Evolutionary conservation across 1,284 basidiomycete species (phyloP), one percentile per base, ranked within the genome.

Genomic region (Singerocomus inundabilis): DNA sequence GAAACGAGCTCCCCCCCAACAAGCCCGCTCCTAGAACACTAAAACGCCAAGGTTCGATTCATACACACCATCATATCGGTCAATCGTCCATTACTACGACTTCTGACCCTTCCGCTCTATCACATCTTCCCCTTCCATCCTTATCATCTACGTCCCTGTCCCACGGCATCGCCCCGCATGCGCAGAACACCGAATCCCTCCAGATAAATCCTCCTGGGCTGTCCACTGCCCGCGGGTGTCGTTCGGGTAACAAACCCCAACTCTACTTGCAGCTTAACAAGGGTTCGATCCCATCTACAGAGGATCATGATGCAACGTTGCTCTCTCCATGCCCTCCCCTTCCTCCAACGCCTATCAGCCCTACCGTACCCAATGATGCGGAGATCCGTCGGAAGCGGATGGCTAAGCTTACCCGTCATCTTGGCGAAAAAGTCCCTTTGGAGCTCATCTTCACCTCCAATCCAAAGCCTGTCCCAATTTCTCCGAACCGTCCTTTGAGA

Each of bases 341-440:
- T 12, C 54, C 65, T 10, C 35, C 51, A 12, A 49, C 56, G 7
- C 63, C 67, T 26, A 33, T 32, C 18, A 57, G 58, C 0, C 67
- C 64, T 6, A 25, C 11, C 8, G 24, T 53, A n/a, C 64, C 58
- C 1, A 52, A 68, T 31, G 54, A 45, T 3, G 34, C 46, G 1
- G 58, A 66, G 36, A 40, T 57, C 25, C 66, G 68, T 18, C 67
- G 73, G 26, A 69, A 66, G 42, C 70, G 71, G 28, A 68, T 73
- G 53, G 75, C 74, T 3, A 76, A 76, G 54, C 72, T 77, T 44
- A 53, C 65, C 0, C 72, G 73, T 10, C 68, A 73, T 47, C 66
- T 77, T 8, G 75, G 75, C 38, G 73, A 76, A 51, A 63, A 62
- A 34, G 58, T 77, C 13, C 75, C 76, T 10, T 53, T 71, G 0